Base-by-base conservation (phyloP, 73 alveolate species). In the Effrenium voratum region DNA sequence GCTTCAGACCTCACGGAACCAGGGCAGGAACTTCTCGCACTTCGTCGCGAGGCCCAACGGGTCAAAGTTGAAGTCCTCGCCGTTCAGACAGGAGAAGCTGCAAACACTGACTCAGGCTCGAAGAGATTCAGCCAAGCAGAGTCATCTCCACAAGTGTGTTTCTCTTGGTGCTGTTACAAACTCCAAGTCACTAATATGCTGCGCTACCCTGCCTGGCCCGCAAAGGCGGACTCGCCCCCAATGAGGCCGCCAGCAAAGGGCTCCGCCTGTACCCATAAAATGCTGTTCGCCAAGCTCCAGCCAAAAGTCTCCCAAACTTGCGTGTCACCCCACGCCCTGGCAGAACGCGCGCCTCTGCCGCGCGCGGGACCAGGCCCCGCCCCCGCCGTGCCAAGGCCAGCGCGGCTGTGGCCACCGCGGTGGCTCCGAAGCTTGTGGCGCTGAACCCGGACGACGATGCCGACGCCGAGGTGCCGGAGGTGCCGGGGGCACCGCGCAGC, bases 201-300 rank as follows among this genome's bases (percentile, higher is more conserved):
- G 63, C 8, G 63, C 26, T 8, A 19, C 19, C 63, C 26, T n/a
- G 44, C 96, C 96, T 90, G 96, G 41, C 96, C 86, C 49, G 96
- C 73, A 75, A 90, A 90, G 87, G 96, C 96, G 40, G 96, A 90
- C 81, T 90, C 87, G 47, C 86, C 86, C 13, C 96, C 96, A 34
- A 63, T 90, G 44, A 90, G 86, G 86, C 96, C 96, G 26, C 96
- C 96, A 13, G 96, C 96, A n/a, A 90, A 90, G 94, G 81, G 66
- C 94, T 86, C 59, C 94, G 55, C 94, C 91, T 80, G 46, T 55
- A 15, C 12, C 68, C 22, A 22, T 55, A 55, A 55, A 55, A 12
- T 55, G 68, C 68, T 22, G 22, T 57, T 57, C 72, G n/a, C n/a
- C n/a, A n/a, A n/a, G n/a, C n/a, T n/a, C 12, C 30, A 55, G 30